phyloP scores from a whole-genome alignment of 768 basidiomycete genomes.

The Strobilomyces confusus region DNA sequence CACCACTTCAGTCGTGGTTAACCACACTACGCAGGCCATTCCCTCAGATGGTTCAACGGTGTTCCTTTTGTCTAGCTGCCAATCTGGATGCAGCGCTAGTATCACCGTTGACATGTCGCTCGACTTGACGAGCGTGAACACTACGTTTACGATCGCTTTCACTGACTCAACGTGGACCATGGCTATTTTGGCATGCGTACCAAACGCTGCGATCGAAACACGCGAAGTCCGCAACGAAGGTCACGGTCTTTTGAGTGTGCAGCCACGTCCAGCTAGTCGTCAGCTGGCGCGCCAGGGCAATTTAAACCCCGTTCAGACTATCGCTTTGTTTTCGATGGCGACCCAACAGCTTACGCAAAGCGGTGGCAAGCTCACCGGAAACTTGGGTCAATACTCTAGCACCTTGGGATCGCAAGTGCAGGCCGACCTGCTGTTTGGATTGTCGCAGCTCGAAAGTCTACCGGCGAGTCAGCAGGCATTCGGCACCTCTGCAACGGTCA shows the following conservation, averaged over 20 bases:
- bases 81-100: constrained; percentile 10
- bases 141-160: constrained; percentile 9
- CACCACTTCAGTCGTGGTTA: constrained; percentile 5
- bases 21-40: constrained; percentile 19
- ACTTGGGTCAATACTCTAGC: background rate
- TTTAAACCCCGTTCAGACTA: constrained; percentile 22
- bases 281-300: constrained; percentile 21
- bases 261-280: constrained; percentile 6
- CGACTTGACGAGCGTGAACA: constrained; percentile 13
- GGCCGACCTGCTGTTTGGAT: constrained; percentile 20
- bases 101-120: background rate
- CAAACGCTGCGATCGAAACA: constrained; percentile 24
- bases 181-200: constrained; percentile 19
- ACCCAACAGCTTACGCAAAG: constrained; percentile 5
- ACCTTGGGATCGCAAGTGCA: constrained; percentile 18
- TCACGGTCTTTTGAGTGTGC: constrained; percentile 17
- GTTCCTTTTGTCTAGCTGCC: constrained; percentile 21
- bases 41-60: constrained; percentile 22
- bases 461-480: background rate
- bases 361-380: constrained; percentile 1
- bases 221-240: constrained; percentile 25
- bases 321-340: constrained; percentile 21
- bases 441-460: constrained; percentile 9
- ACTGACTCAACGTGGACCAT: constrained; percentile 20
- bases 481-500: constrained; percentile 1